phyloP scores from a whole-genome alignment of 257 asterid genomes.

The Solanum etuberosum region DNA sequence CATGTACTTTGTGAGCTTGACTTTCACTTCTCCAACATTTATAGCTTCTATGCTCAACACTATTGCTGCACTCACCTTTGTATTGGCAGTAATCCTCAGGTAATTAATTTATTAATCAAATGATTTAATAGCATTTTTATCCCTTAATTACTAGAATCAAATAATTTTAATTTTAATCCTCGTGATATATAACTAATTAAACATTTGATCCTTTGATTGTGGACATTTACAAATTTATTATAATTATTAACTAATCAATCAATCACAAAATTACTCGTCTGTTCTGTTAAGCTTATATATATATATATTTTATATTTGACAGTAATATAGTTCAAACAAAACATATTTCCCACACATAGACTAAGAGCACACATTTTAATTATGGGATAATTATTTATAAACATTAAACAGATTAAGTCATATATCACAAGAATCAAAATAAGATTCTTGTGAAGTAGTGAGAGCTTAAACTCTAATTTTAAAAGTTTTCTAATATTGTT shows the following conservation, averaged over 20 bases:
- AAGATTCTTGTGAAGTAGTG: too few species aligned
- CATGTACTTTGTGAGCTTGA: slow-evolving; percentile 62
- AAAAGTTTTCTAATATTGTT: not conserved
- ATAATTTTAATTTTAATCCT: not conserved
- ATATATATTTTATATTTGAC: too few species aligned
- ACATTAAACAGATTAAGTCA: not conserved
- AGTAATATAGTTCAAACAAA: not conserved
- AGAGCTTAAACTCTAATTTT: too few species aligned
- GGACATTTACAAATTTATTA: not conserved
- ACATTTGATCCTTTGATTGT: not conserved
- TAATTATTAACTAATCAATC: not conserved
- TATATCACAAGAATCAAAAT: not conserved
- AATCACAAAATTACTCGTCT: not conserved
- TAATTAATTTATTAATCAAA: not conserved
- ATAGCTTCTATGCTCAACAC: slow-evolving; percentile 61
- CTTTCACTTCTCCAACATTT: slow-evolving; percentile 57
- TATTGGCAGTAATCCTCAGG: slow-evolving; percentile 64
- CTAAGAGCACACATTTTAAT: not conserved
- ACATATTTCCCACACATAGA: not conserved
- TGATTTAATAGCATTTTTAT: not conserved
- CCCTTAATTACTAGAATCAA: not conserved
- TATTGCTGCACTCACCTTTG: slow-evolving; percentile 60
- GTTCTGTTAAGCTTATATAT: not conserved
- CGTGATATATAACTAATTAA: not conserved
- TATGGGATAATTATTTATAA: not conserved